Evolutionary conservation across 352 stramenopile genomes (phyloP).

Genomic region (Thraustochytrium striatum): DNA sequence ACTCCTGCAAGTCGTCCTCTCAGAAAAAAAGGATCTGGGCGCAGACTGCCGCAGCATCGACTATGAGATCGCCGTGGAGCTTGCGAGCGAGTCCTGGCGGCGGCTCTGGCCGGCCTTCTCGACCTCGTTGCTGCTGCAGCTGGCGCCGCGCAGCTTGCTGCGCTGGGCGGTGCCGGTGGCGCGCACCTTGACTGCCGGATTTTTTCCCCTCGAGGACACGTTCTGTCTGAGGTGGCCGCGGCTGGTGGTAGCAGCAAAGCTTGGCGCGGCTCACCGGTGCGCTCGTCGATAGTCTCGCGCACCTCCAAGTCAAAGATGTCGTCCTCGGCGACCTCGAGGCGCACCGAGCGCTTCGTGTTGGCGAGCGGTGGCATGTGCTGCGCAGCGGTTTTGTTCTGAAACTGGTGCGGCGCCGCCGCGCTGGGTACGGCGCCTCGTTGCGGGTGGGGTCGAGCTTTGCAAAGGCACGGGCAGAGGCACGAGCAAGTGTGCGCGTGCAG

Average conservation of each 20-base stretch:
- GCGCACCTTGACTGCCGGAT: conserved; percentile 23
- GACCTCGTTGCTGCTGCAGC: no score
- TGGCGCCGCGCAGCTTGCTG: no score
- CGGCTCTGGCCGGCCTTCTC: no score
- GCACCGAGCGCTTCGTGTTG: conserved; percentile 7
- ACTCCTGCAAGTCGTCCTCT: no score
- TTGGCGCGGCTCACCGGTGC: background rate
- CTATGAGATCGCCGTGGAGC: no score
- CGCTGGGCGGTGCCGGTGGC: no score
- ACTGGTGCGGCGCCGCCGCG: no score
- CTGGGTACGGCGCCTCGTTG: background rate
- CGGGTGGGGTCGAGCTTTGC: conserved; percentile 11
- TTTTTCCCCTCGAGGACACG: conserved; percentile 7
- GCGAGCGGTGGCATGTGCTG: background rate
- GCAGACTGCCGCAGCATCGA: no score
- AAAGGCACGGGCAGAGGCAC: conserved; percentile 21
- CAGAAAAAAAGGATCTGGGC: no score
- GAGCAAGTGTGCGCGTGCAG: conserved; percentile 3
- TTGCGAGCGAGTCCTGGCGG: no score
- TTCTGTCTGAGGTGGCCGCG: conserved; percentile 20
- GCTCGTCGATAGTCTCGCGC: conserved; percentile 10
- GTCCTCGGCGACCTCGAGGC: conserved; percentile 1
- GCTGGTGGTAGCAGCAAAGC: no score
- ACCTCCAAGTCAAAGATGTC: conserved; percentile 39
- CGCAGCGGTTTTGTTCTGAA: background rate